Evolutionary conservation across 345 rosid genomes (phyloP).

Genomic region (Salix exigua): DNA sequence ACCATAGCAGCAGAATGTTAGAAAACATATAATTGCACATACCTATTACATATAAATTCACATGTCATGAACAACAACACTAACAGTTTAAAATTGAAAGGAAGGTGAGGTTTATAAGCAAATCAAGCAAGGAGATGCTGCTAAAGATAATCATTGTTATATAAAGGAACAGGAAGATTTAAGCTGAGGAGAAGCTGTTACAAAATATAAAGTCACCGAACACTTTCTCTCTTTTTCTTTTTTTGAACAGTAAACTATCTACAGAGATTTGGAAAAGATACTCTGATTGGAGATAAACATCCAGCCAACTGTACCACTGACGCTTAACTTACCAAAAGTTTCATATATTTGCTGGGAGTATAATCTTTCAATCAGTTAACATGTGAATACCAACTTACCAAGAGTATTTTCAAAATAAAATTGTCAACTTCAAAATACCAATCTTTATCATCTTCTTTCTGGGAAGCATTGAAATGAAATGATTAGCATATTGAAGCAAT

Average conservation of each 20-base stretch:
- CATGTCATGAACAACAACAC: not conserved
- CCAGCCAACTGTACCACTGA: not conserved
- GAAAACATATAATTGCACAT: not conserved
- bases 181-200: too few species aligned
- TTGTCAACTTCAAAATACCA: not conserved
- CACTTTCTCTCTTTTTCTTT: too few species aligned
- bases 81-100: not conserved
- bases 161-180: too few species aligned
- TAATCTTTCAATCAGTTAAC: not conserved
- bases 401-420: not conserved
- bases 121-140: slow-evolving; percentile 5
- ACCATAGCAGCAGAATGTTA: not conserved
- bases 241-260: too few species aligned
- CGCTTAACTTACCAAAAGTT: not conserved
- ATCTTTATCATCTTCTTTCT: not conserved
- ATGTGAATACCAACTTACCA: too few species aligned
- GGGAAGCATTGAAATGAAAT: not conserved
- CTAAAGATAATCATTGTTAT: not conserved
- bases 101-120: not conserved
- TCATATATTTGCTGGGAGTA: not conserved
- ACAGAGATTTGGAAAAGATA: too few species aligned
- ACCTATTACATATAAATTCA: not conserved
- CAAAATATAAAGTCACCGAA: not conserved
- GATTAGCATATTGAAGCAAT: not conserved
- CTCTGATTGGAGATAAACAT: not conserved